phyloP scores from a whole-genome alignment of 2,329 filamentous ascomycete species.

The Microdochium nivale region DNA sequence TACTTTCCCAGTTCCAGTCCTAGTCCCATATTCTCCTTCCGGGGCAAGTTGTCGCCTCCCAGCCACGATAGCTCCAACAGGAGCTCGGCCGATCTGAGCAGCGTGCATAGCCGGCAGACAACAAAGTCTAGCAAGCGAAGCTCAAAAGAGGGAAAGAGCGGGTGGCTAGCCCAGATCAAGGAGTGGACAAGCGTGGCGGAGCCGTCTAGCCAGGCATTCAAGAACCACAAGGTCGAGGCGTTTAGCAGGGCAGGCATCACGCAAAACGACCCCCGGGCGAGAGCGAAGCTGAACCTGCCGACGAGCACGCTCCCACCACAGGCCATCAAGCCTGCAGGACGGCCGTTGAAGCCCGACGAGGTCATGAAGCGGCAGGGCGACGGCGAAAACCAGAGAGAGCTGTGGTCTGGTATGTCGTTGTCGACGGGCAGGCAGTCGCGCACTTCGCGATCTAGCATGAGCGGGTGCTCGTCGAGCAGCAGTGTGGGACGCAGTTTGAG shows the following conservation, averaged over 20 bases:
- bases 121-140: slow-evolving; percentile 14
- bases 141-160: slow-evolving; percentile 16
- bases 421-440: slow-evolving; percentile 4
- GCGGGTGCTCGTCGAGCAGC: slow-evolving; percentile 15
- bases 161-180: slow-evolving; percentile 35
- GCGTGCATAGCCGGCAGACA: slow-evolving; percentile 2
- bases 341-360: slow-evolving; percentile 37
- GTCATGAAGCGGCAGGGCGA: slow-evolving; percentile 25
- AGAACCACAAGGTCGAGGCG: slow-evolving; percentile 32
- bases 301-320: slow-evolving; percentile 33
- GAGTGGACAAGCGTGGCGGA: slow-evolving; percentile 40
- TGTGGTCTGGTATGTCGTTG: slow-evolving; percentile 11
- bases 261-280: slow-evolving; percentile 31
- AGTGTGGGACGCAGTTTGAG: slow-evolving; percentile 7
- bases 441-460: slow-evolving; percentile 13
- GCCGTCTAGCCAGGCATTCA: slow-evolving; percentile 39
- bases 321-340: slow-evolving; percentile 34
- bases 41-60: slow-evolving; percentile 3
- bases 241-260: slow-evolving; percentile 35
- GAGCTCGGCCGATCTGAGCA: slow-evolving; percentile 1
- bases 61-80: background rate
- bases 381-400: slow-evolving; percentile 19
- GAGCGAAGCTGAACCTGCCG: slow-evolving; percentile 36
- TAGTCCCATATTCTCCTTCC: background rate
- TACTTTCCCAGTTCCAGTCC: background rate